A percentile compares a stretch with the other conserved stretches of the same genome.
These are phyloP conservation scores for Aspergillus sp. DNA, from an alignment of 2,329 filamentous ascomycete genomes.

Conservation along the genomic window DNA sequence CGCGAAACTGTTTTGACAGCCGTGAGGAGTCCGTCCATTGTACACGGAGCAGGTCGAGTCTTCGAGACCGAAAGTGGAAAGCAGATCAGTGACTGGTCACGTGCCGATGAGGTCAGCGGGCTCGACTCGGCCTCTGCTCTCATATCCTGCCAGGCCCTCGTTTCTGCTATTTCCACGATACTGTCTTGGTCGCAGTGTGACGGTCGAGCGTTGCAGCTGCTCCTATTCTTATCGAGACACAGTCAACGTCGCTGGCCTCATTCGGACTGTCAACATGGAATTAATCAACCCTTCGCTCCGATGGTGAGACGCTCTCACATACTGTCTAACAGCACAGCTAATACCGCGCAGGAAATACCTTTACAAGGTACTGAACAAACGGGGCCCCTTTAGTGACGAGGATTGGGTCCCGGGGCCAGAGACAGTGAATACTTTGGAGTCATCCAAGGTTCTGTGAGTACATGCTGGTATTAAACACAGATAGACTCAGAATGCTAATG, in stretches of 20 bases:
- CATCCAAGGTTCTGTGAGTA: slow-evolving; percentile 64
- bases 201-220: slow-evolving; percentile 1
- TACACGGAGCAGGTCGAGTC: background rate
- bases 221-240: slow-evolving; percentile 1
- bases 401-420: slow-evolving; percentile 44
- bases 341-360: slow-evolving; percentile 61
- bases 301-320: slow-evolving; percentile 6
- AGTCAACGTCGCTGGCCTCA: no score
- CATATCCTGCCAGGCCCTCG: slow-evolving; percentile 5
- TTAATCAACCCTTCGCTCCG: slow-evolving; percentile 8
- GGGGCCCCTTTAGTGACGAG: slow-evolving; percentile 72
- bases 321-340: slow-evolving; percentile 5
- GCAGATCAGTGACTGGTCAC: slow-evolving; percentile 20
- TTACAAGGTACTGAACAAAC: slow-evolving; percentile 64
- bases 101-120: no score
- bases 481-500: slow-evolving; percentile 15
- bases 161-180: slow-evolving; percentile 1
- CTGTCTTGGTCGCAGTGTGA: no score
- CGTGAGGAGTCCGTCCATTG: slow-evolving; percentile 32
- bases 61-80: slow-evolving; percentile 3
- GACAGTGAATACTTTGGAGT: slow-evolving; percentile 50
- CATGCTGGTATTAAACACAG: slow-evolving; percentile 1
- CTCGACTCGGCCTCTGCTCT: no score
- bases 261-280: slow-evolving; percentile 9
- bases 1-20: slow-evolving; percentile 29